Conservation (phyloP, 1,284 basidiomycete species). For the Kalmanozyma brasiliensis region DNA sequence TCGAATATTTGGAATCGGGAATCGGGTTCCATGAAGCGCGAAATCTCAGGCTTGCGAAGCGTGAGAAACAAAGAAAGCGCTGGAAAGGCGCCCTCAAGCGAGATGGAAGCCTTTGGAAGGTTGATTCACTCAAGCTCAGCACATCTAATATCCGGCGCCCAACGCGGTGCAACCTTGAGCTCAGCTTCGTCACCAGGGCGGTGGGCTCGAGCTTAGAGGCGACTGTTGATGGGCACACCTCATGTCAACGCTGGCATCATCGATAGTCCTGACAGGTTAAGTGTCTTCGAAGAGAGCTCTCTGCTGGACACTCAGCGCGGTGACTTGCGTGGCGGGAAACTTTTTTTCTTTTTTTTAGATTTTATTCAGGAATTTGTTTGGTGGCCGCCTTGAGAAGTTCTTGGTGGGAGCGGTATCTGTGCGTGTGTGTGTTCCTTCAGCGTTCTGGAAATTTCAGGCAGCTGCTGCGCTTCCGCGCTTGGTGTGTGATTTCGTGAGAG, state of each 20-base stretch:
- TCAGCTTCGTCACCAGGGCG: too few relatives aligned
- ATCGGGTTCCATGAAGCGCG: too few relatives aligned
- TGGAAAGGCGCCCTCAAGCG: slow-evolving; percentile 1
- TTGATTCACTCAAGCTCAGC: neutral
- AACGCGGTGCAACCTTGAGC: too few relatives aligned
- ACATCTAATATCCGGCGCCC: too few relatives aligned
- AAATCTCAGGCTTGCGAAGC: too few relatives aligned
- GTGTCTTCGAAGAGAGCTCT: too few relatives aligned
- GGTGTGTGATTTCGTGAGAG: neutral
- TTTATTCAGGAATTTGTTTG: neutral
- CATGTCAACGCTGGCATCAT: too few relatives aligned
- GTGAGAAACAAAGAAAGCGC: slow-evolving; percentile 8
- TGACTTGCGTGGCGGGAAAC: too few relatives aligned
- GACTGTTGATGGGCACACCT: too few relatives aligned
- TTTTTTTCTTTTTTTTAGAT: slow-evolving; percentile 1
- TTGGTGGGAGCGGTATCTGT: neutral
- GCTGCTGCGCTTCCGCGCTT: neutral
- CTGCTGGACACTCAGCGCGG: too few relatives aligned
- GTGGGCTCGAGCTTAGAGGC: too few relatives aligned
- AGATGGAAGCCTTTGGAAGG: slow-evolving; percentile 27
- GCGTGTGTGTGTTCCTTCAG: neutral
- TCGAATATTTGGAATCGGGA: slow-evolving; percentile 4
- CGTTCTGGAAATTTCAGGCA: neutral
- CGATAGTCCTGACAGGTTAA: too few relatives aligned
- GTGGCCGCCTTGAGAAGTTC: neutral